phyloP scores from a whole-genome alignment of 1,284 basidiomycete species.

The Peniophora sp. region DNA sequence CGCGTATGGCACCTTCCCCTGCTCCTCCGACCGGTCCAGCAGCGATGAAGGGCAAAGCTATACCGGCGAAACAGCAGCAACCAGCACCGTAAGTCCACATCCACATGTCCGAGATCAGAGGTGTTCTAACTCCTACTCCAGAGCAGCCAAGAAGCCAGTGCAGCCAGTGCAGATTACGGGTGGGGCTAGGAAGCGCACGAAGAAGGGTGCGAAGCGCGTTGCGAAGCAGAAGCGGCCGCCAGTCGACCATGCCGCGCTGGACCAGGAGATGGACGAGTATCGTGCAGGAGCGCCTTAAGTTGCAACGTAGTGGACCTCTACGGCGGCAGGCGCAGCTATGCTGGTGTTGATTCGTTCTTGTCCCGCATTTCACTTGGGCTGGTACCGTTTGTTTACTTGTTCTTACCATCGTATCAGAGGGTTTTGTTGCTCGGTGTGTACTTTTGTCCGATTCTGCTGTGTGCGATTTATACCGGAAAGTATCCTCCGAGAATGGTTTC shows the following conservation, averaged over 20 bases:
- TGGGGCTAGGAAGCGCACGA: constrained; percentile 25
- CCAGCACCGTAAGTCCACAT: background rate
- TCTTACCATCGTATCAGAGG: too few species aligned
- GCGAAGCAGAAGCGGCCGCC: constrained; percentile 36
- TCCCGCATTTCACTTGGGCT: too few species aligned
- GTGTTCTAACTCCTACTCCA: constrained; percentile 1
- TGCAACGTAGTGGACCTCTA: background rate
- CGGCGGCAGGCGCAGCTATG: too few species aligned
- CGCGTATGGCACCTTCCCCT: background rate
- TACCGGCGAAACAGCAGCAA: constrained; percentile 1
- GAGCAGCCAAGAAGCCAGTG: constrained; percentile 3
- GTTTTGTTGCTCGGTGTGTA: too few species aligned
- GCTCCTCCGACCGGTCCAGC: background rate
- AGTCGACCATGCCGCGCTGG: constrained; percentile 41
- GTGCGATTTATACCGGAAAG: too few species aligned
- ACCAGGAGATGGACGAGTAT: constrained; percentile 71
- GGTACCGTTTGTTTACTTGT: too few species aligned
- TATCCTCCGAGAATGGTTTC: too few species aligned
- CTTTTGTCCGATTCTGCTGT: too few species aligned
- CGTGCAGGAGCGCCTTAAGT: constrained; percentile 22
- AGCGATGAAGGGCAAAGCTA: background rate
- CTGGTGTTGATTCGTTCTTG: too few species aligned
- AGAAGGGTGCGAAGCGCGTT: constrained; percentile 59
- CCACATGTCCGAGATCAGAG: background rate
- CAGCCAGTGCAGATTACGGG: constrained; percentile 4